Conservation (phyloP, 495 filamentous ascomycete species). For the Cercophora newfieldiana region DNA sequence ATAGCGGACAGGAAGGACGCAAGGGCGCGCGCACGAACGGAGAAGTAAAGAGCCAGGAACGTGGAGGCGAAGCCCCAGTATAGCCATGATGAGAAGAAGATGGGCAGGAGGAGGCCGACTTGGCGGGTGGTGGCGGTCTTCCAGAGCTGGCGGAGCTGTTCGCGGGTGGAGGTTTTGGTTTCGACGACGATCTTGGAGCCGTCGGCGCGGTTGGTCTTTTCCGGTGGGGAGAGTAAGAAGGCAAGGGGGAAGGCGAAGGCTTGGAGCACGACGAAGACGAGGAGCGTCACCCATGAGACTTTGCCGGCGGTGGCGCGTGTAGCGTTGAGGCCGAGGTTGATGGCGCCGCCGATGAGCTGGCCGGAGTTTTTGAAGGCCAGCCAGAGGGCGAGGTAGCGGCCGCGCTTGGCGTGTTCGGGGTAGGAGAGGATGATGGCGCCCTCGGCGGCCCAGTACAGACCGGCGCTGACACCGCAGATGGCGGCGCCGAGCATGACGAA, state of each 20-base stretch:
- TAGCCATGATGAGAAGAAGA: slow-evolving; percentile 39
- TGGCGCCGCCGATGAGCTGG: slow-evolving; percentile 64
- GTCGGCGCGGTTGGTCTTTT: slow-evolving; percentile 17
- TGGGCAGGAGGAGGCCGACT: slow-evolving; percentile 29
- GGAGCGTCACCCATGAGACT: slow-evolving; percentile 61
- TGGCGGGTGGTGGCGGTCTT: slow-evolving; percentile 25
- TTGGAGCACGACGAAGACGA: slow-evolving; percentile 63
- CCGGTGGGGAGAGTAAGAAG: background rate
- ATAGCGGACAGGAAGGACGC: slow-evolving; percentile 24
- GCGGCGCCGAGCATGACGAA: slow-evolving; percentile 63
- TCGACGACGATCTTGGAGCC: slow-evolving; percentile 28
- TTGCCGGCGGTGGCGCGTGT: slow-evolving; percentile 54
- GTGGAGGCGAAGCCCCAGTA: slow-evolving; percentile 40
- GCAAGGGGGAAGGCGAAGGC: slow-evolving; percentile 24
- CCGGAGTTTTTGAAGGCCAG: slow-evolving; percentile 60
- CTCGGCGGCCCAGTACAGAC: slow-evolving; percentile 69
- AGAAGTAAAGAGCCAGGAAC: slow-evolving; percentile 37
- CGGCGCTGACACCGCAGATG: slow-evolving; percentile 63
- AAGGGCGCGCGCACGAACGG: slow-evolving; percentile 34
- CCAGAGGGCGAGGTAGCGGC: slow-evolving; percentile 62
- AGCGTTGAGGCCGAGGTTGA: slow-evolving; percentile 62
- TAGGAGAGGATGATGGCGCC: slow-evolving; percentile 65
- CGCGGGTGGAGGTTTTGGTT: slow-evolving; percentile 31
- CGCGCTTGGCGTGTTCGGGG: slow-evolving; percentile 62
- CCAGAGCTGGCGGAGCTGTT: slow-evolving; percentile 25